Conservation (phyloP, 2,329 filamentous ascomycete genomes). For the Fusarium sororula region DNA sequence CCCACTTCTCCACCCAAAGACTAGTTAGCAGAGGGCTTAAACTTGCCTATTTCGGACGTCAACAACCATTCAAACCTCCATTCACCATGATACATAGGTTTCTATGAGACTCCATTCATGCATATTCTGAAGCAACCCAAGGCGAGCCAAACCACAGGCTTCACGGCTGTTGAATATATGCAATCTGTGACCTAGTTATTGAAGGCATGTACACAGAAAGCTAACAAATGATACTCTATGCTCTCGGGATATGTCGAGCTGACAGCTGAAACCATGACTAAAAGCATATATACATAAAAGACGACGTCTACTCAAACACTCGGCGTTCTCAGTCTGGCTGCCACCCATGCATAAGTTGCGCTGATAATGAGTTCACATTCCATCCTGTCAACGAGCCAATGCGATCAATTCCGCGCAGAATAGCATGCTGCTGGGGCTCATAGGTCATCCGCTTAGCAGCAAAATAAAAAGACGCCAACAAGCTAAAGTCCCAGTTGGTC, state of each 20-base stretch:
- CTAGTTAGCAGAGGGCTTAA: not conserved
- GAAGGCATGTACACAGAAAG: not conserved
- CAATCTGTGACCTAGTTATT: not conserved
- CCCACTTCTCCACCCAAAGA: not conserved
- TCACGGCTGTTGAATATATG: not conserved
- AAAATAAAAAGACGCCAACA: slow-evolving; percentile 57
- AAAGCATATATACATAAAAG: not conserved
- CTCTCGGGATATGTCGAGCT: not conserved
- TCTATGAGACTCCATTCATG: not conserved
- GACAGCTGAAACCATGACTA: not conserved
- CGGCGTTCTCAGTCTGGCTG: slow-evolving; percentile 31
- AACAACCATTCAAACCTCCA: not conserved
- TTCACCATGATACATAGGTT: not conserved
- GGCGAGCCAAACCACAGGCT: too few species aligned
- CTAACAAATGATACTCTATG: not conserved
- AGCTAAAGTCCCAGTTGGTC: slow-evolving; percentile 58
- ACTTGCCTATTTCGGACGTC: slow-evolving; percentile 3
- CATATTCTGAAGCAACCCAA: not conserved
- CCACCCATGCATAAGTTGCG: slow-evolving; percentile 43
- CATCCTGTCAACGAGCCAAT: slow-evolving; percentile 55
- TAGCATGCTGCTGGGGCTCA: slow-evolving; percentile 55
- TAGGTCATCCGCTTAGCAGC: slow-evolving; percentile 59
- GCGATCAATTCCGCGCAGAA: slow-evolving; percentile 51
- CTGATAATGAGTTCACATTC: slow-evolving; percentile 42
- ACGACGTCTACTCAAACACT: not conserved